These are phyloP conservation scores for Boletus vinaceobasis DNA, from an alignment of 768 basidiomycete species.

Conservation along the genomic window DNA sequence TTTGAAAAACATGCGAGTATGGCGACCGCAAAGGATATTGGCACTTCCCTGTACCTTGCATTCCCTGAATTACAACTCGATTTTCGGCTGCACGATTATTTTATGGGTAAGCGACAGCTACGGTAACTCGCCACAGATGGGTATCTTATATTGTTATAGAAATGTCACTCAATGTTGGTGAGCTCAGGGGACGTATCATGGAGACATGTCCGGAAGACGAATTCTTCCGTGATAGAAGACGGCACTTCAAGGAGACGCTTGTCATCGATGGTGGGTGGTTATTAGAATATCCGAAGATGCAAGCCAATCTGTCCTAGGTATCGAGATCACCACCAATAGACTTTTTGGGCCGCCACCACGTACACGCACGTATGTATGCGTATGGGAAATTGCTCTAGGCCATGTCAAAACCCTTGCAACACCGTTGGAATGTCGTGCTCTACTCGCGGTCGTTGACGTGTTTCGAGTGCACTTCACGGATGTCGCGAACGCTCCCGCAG, in stretches of 20 bases:
- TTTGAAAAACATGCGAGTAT: constrained; percentile 39
- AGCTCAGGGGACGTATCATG: constrained; percentile 52
- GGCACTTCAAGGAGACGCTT: constrained; percentile 33
- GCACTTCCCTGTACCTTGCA: constrained; percentile 51
- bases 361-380: constrained; percentile 82
- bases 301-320: constrained; percentile 39
- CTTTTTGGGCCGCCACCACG: constrained; percentile 87
- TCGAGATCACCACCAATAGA: constrained; percentile 79
- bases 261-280: constrained; percentile 47
- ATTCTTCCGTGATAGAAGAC: constrained; percentile 24
- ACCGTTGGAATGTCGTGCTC: constrained; percentile 47
- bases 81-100: constrained; percentile 79
- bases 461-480: constrained; percentile 76
- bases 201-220: constrained; percentile 45
- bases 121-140: neutral
- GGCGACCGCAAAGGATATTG: constrained; percentile 38
- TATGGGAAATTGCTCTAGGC: constrained; percentile 88
- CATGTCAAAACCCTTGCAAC: constrained; percentile 54
- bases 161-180: constrained; percentile 70
- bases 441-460: constrained; percentile 51
- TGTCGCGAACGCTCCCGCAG: constrained; percentile 74
- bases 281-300: neutral
- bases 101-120: constrained; percentile 61
- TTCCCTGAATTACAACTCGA: constrained; percentile 72
- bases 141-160: constrained; percentile 43